Evolutionary conservation across 2,329 filamentous ascomycete genomes (phyloP).

Genomic region (Scleromitrula shiraiana): DNA sequence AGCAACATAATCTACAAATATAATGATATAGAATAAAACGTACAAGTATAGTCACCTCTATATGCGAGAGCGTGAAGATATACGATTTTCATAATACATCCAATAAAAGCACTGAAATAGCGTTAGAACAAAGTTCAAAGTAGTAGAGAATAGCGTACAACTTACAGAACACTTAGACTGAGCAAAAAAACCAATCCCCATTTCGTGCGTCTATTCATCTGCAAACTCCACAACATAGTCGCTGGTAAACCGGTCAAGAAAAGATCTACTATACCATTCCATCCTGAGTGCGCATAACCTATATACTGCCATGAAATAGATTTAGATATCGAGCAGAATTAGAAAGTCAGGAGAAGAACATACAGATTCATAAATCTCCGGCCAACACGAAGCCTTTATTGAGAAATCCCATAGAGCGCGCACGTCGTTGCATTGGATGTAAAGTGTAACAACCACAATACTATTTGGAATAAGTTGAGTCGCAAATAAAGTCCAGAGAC

Average conservation of each 20-base stretch:
- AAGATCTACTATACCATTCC: slow-evolving; percentile 12
- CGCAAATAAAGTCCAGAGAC: slow-evolving; percentile 13
- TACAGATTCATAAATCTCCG: slow-evolving; percentile 9
- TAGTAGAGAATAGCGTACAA: neutral
- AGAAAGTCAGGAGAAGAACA: neutral
- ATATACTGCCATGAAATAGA: neutral
- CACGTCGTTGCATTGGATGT: slow-evolving; percentile 13
- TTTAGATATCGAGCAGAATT: neutral
- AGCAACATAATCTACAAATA: too few species aligned
- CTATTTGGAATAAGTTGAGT: slow-evolving; percentile 10
- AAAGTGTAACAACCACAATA: slow-evolving; percentile 11
- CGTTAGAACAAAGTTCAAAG: neutral
- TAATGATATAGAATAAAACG: neutral
- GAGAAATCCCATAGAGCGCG: slow-evolving; percentile 12
- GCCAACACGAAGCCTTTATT: slow-evolving; percentile 10
- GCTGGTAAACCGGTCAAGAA: slow-evolving; percentile 13
- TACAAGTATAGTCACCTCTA: slow-evolving; percentile 15
- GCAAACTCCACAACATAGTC: slow-evolving; percentile 14
- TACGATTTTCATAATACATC: slow-evolving; percentile 15
- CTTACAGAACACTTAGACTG: slow-evolving; percentile 14
- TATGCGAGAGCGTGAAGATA: slow-evolving; percentile 9
- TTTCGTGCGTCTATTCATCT: slow-evolving; percentile 12
- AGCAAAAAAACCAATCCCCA: slow-evolving; percentile 11
- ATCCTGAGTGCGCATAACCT: slow-evolving; percentile 5
- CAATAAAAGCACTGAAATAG: slow-evolving; percentile 11